Evolutionary conservation across 1,284 basidiomycete species (phyloP), one percentile per base, ranked within the genome.

Genomic region (Fomitopsis palustris): DNA sequence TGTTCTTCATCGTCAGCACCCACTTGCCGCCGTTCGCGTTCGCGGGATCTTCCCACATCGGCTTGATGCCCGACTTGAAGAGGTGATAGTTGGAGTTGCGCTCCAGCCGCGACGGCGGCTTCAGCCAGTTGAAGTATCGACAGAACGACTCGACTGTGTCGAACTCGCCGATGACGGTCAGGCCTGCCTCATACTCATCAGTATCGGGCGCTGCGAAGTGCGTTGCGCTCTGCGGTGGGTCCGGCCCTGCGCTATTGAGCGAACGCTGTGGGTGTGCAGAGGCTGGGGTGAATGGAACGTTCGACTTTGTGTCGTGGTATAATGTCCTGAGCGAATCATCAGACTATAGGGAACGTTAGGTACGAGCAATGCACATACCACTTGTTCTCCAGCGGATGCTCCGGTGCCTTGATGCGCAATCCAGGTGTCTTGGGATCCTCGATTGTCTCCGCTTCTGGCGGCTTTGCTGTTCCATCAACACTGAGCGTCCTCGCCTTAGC

Each of bases 1-100:
- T 92, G 61, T 88, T 87, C 74, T 90, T 90, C 86, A 97, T 92
- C 64, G 95, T 94, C 55, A 97, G 75, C 19, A 94, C 92, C 95
- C 95, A 98, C 75, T 96, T 96, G 38, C 95, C 95, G 25, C 95
- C 95, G 53, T 88, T 82, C 9, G 90, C 89, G 72, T 98, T 98
- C 52, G 93, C 91, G 25, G 86, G 85, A 71, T 97, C 95, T 75
- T 97, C 95, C 95, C 95, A 97, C 92, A 96, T 96, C 42, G 94
- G 91, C 70, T 93, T 94, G 76, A 92, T 92, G 37, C 90, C 90
- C 29, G 85, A 81, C 75, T 97, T 97, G 85, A 98, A 98, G 58
- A 97, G 78, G 71, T 97, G 95, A 70, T 96, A 96, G 75, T 95
- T 96, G 39, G 90, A 89, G 74, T 93, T 92, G 65, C 87, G 87